Conservation (phyloP, 345 rosid genomes). For the Eucalyptus grandis region DNA sequence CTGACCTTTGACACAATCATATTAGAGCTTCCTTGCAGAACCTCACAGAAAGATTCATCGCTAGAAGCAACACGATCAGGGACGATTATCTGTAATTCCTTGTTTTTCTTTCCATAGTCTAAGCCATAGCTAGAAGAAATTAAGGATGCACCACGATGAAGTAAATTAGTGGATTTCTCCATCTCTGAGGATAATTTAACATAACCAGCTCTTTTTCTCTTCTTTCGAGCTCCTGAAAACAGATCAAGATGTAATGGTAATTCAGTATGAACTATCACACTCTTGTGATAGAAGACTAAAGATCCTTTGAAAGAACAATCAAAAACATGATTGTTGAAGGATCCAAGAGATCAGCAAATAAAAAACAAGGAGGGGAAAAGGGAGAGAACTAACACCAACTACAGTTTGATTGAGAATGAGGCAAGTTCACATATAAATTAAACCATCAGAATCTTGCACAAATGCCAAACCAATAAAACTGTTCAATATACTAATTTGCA, state of each 20-base stretch:
- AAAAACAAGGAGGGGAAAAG: not conserved
- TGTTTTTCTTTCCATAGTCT: not conserved
- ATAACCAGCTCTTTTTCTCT: conserved; percentile 4
- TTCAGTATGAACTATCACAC: not conserved
- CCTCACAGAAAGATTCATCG: not conserved
- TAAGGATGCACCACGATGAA: not conserved
- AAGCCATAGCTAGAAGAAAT: not conserved
- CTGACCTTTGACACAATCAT: not conserved
- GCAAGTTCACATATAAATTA: not conserved
- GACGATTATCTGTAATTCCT: not conserved
- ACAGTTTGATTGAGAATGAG: not conserved
- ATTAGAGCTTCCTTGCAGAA: not conserved
- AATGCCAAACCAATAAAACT: not conserved
- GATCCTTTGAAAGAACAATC: not conserved
- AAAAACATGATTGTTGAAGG: not conserved
- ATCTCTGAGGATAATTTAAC: not conserved
- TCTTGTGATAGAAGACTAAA: not conserved
- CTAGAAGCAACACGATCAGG: not conserved
- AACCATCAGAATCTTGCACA: not conserved
- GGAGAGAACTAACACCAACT: not conserved
- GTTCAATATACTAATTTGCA: not conserved
- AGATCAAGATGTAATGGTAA: not conserved
- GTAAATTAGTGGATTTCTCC: not conserved
- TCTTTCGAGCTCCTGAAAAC: conserved; percentile 17
- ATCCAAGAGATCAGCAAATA: not conserved